Evolutionary conservation across 2,329 filamentous ascomycete genomes (phyloP).

Genomic region (Periconia digitata): DNA sequence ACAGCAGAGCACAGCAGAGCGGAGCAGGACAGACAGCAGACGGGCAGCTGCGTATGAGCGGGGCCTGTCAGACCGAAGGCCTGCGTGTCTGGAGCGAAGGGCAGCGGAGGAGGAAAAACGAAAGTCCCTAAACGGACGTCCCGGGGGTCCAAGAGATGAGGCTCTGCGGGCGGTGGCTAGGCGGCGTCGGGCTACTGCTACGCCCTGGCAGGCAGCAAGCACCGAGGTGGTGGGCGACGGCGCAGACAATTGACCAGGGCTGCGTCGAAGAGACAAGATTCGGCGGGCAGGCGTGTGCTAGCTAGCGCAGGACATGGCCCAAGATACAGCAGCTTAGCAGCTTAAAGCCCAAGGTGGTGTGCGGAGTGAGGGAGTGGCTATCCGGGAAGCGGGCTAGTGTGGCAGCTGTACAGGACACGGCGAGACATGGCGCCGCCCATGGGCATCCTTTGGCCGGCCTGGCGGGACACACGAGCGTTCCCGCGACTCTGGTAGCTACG

Average conservation of each 20-base stretch:
- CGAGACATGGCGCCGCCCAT: conserved; percentile 3
- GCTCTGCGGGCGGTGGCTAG: too few species aligned
- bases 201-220: conserved; percentile 2
- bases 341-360: too few species aligned
- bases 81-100: too few species aligned
- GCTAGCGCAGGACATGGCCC: conserved; percentile 31
- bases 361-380: neutral
- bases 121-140: conserved; percentile 27
- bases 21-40: too few species aligned
- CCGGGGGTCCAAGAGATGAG: conserved; percentile 3
- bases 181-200: conserved; percentile 12
- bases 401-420: neutral
- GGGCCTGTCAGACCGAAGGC: too few species aligned
- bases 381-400: conserved; percentile 2
- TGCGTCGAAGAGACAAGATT: neutral
- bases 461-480: conserved; percentile 25
- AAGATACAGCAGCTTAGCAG: too few species aligned
- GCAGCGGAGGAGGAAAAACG: conserved; percentile 20
- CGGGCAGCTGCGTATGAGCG: too few species aligned
- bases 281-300: too few species aligned
- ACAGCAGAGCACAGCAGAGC: too few species aligned
- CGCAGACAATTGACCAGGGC: conserved; percentile 15
- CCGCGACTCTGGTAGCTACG: conserved; percentile 20
- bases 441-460: conserved; percentile 26
- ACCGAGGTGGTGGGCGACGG: conserved; percentile 16